These are phyloP conservation scores for Wickerhamomyces queroliae DNA, from an alignment of 805 yeast species.

Conservation along the genomic window DNA sequence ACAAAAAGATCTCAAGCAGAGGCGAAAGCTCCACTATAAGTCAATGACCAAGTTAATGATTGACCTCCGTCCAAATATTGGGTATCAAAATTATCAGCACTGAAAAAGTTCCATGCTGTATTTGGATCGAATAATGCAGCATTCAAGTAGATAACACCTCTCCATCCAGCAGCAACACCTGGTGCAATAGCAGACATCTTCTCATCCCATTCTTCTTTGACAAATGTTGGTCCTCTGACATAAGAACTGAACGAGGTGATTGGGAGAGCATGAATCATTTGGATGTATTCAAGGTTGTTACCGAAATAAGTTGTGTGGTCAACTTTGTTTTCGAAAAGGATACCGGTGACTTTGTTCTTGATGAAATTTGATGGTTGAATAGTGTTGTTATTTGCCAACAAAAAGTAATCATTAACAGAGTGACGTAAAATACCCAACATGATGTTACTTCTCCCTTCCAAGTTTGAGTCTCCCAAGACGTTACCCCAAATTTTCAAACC, in stretches of 20 bases:
- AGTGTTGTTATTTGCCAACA: conserved; percentile 45
- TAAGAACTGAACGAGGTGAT: conserved; percentile 62
- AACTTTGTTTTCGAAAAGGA: conserved; percentile 64
- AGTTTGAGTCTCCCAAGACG: conserved; percentile 43
- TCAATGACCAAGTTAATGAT: conserved; percentile 80
- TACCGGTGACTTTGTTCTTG: conserved; percentile 66
- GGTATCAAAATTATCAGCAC: conserved; percentile 45
- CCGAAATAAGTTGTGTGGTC: conserved; percentile 77
- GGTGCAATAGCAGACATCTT: conserved; percentile 40
- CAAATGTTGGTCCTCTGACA: conserved; percentile 48
- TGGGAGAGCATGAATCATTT: conserved; percentile 76
- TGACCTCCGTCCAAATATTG: conserved; percentile 74
- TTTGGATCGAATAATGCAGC: conserved; percentile 69
- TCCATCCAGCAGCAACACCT: conserved; percentile 61
- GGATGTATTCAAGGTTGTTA: conserved; percentile 64
- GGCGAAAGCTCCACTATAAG: conserved; percentile 51
- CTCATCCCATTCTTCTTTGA: conserved; percentile 57
- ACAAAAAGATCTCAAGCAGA: conserved; percentile 7
- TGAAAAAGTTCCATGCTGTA: conserved; percentile 56
- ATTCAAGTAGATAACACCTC: conserved; percentile 66
- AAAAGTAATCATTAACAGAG: conserved; percentile 50
- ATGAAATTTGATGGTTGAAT: conserved; percentile 52
- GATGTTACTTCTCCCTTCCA: conserved; percentile 50
- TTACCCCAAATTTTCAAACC: conserved; percentile 64
- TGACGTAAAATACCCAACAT: conserved; percentile 55